Evolutionary conservation across 768 basidiomycete species (phyloP), one percentile per base, ranked within the genome.

Genomic region (Leccinum uliginosum): DNA sequence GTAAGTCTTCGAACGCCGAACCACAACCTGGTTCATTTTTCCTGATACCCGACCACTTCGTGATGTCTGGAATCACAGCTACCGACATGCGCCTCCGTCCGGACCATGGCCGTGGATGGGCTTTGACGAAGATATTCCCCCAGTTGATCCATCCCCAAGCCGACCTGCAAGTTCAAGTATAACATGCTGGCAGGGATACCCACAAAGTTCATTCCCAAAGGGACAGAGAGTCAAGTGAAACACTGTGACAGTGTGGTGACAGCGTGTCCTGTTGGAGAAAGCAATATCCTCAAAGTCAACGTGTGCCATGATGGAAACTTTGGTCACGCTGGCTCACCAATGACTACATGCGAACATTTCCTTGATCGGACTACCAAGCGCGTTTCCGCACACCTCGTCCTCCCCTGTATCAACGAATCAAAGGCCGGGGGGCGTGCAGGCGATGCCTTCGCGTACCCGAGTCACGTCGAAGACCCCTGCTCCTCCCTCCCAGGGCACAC

Each of bases 71-170:
- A 10, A 45, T 29, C 15, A 44, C 47, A 71, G 70, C 24, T 67
- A 75, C 51, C 66, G 75, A 2, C 75, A 76, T 21, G 75, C 70
- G 15, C 64, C 74, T 14, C 75, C 75, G 3, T 73, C 71, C 5
- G 75, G 75, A 6, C 75, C 75, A 23, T 76, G 75, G 75, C 75
- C 75, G 6, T 76, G 73, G 67, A 71, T 77, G 62, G 75, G 76
- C 58, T 66, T 76, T 19, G 70, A 73, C 48, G 68, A 59, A 47
- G 72, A 68, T 55, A 44, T 62, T 24, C 65, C 52, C 1, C 1
- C 17, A 0, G 58, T 61, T 3, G 5, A 26, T 1, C 17, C 44
- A 17, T 50, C 29, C 2, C 3, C 57, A 1, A 19, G n/a, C 3
- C 45, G 5, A 4, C 5, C 19, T 6, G 10, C 21, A 15, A 19